Evolutionary conservation across 495 filamentous ascomycete species (phyloP).

Genomic region (Jackrogersella multiformis): DNA sequence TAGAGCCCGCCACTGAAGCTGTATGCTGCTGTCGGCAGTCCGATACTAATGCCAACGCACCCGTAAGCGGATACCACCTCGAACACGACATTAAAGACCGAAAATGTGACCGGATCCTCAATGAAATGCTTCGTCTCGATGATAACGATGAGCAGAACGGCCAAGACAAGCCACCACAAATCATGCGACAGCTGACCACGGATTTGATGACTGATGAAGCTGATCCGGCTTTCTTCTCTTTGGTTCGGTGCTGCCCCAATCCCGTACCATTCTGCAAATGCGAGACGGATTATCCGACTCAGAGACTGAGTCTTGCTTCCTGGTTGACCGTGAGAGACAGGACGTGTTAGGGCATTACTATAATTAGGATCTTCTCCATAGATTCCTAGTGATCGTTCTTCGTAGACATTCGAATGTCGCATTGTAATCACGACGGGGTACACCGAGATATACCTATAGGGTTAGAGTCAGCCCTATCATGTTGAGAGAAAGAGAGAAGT

Average conservation of each 20-base stretch:
- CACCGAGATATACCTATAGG: conserved; percentile 70
- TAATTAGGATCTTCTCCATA: conserved; percentile 60
- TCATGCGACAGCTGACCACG: conserved; percentile 86
- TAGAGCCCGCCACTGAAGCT: conserved; percentile 80
- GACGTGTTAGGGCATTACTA: conserved; percentile 25
- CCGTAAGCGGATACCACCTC: conserved; percentile 86
- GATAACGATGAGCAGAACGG: conserved; percentile 76
- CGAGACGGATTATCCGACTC: conserved; percentile 41
- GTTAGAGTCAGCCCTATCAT: not conserved
- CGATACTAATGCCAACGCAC: conserved; percentile 84
- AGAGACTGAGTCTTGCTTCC: conserved; percentile 39
- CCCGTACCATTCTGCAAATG: conserved; percentile 51
- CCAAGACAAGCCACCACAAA: conserved; percentile 83
- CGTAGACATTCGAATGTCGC: conserved; percentile 70
- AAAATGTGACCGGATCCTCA: conserved; percentile 72
- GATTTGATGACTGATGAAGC: conserved; percentile 72
- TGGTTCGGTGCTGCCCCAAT: conserved; percentile 45
- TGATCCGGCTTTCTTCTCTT: conserved; percentile 46
- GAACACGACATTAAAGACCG: conserved; percentile 86
- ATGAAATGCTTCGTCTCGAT: conserved; percentile 75
- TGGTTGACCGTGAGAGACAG: conserved; percentile 30
- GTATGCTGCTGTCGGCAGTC: conserved; percentile 71
- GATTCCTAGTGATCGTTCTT: conserved; percentile 75
- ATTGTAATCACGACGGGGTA: conserved; percentile 81
- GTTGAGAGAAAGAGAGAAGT: conserved; percentile 17